Percentiles rank a stretch among this genome's conserved stretches.
Evolutionary conservation across 164 flowering plant species (phyloP).

Genomic region (Vitis amurensis): DNA sequence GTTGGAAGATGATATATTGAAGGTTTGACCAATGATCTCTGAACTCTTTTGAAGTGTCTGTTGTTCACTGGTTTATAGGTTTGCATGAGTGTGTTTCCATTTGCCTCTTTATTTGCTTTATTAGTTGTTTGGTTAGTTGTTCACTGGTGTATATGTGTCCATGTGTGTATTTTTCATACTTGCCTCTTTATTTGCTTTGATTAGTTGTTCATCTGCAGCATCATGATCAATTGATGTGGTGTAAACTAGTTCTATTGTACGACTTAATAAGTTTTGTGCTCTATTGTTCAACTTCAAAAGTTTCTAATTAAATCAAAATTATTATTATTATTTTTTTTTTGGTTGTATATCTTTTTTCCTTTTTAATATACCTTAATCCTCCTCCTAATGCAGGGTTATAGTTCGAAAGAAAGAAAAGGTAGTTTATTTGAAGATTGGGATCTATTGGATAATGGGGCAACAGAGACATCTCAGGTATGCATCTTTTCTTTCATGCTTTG

Average conservation of each 20-base stretch:
- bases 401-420: conserved; percentile 71
- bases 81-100: neutral
- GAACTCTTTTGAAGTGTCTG: neutral
- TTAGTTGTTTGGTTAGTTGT: neutral
- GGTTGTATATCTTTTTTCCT: neutral
- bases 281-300: neutral
- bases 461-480: conserved; percentile 70
- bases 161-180: too few species aligned
- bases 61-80: neutral
- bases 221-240: neutral
- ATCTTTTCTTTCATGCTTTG: neutral
- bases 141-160: neutral
- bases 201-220: neutral
- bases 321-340: neutral
- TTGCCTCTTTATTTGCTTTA: neutral
- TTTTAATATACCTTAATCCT: neutral
- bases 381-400: conserved; percentile 65
- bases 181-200: too few species aligned
- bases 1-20: conserved; percentile 93
- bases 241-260: neutral
- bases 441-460: conserved; percentile 68
- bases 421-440: conserved; percentile 86
- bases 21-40: conserved; percentile 48
- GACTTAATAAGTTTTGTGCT: neutral
- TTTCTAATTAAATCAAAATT: neutral